phyloP scores from a whole-genome alignment of 192 early-diverging fungal species.

The Cetraspora pellucida region DNA sequence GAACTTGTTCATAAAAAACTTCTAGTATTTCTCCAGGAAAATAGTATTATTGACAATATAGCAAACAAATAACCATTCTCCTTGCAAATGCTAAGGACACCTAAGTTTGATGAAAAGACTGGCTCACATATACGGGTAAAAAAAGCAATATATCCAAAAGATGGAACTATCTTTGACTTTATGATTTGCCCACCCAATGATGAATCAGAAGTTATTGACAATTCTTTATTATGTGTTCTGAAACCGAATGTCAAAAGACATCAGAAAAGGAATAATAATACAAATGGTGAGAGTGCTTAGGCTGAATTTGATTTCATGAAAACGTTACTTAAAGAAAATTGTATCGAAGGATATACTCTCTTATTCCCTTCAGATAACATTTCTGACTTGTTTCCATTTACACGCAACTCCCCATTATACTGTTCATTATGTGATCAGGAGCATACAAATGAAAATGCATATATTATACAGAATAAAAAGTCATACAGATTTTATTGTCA shows the following conservation, averaged over 20 bases:
- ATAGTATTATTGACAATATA: conserved; percentile 20
- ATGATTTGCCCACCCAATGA: background rate
- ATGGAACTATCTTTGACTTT: conserved; percentile 8
- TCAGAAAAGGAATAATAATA: background rate
- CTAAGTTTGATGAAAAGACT: background rate
- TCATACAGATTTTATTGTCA: background rate
- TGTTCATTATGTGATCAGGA: conserved; percentile 7
- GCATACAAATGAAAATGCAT: no score
- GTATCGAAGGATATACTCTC: conserved; percentile 3
- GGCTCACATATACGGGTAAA: background rate
- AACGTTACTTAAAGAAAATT: background rate
- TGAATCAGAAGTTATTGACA: no score
- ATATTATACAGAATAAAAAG: conserved; percentile 3
- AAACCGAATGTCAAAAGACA: background rate
- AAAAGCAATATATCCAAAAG: background rate
- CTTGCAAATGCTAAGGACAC: background rate
- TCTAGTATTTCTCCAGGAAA: background rate
- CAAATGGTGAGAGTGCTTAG: background rate
- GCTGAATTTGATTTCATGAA: conserved; percentile 11
- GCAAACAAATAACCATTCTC: conserved; percentile 10
- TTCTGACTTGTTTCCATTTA: background rate
- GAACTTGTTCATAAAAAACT: no score
- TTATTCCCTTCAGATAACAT: background rate
- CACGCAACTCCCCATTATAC: background rate
- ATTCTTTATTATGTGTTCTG: background rate